Base-by-base conservation (phyloP, 176 grass and related monocot genomes). In the Eragrostis nindensis region DNA sequence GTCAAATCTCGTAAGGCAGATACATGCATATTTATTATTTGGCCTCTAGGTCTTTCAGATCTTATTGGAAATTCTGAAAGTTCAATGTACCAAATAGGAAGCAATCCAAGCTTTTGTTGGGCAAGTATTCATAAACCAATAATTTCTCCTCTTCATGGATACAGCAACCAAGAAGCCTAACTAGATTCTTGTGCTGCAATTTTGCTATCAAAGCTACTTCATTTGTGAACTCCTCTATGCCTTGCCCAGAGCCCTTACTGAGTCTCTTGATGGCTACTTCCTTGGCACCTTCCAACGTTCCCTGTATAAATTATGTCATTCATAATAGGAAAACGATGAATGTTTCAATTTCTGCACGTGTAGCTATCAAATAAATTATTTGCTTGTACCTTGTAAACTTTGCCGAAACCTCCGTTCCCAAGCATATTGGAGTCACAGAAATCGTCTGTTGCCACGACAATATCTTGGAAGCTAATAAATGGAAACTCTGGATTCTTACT, bases 211-310 rank as follows among this genome's bases (percentile, higher is more conserved):
- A 19, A 8, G 66, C 60, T 0, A 75, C 36, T 56, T 83, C 71
- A 32, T 83, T 83, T 54, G 22, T 83, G 2, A 83, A 83, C 2
- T 86, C 53, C 18, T 74, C 66, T 0, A 21, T 25, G 3, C 88
- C 88, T 73, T 90, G 88, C 1, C 29, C 49, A n/a, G 73, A 90
- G 52, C 49, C 11, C 16, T 63, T 42, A 8, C 42, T 49, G 61
- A 90, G 80, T 54, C 88, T 82, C 65, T 90, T 90, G 18, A 85
- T 11, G 6, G 71, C 82, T 64, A 89, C 57, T 41, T 77, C 82
- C 17, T 53, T 66, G 12, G 17, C 44, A 48, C 27, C 52, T 38
- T 29, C 19, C 1, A 89, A 21, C 14, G 24, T n/a, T 64, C 64
- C 79, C 85, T 87, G 18, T 29, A 26, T 26, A 26, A 3, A 41